phyloP scores from a whole-genome alignment of 441 rosid genomes.

The Viola pubescens region DNA sequence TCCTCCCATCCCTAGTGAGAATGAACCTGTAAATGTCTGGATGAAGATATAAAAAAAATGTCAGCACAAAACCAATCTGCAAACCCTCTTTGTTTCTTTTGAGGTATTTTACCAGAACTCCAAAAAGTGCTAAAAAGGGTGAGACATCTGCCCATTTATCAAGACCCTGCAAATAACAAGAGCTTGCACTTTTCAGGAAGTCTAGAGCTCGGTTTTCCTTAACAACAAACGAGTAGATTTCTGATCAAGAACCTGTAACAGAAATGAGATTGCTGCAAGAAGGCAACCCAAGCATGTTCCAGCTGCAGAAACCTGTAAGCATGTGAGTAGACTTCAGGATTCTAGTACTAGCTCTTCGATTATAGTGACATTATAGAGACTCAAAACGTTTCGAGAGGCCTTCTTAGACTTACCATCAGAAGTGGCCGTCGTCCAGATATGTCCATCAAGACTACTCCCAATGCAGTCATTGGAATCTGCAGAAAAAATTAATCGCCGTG shows the following conservation, averaged over 20 bases:
- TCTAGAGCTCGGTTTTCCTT: not conserved
- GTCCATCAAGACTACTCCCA: conserved; percentile 65
- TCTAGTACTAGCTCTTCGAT: not conserved
- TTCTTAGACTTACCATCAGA: conserved; percentile 39
- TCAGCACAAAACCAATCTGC: not conserved
- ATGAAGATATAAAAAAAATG: not conserved
- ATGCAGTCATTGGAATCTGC: conserved; percentile 62
- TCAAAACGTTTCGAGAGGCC: not conserved
- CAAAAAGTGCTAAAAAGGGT: conserved; percentile 48
- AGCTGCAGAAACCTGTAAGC: conserved; percentile 56
- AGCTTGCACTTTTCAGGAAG: not conserved
- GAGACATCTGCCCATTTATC: conserved; percentile 22
- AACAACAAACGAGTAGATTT: not conserved
- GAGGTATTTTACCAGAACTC: conserved; percentile 47
- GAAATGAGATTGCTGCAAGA: conserved; percentile 46
- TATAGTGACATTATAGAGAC: not conserved
- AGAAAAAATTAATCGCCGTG: conserved; percentile 15
- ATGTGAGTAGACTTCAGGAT: conserved; percentile 5
- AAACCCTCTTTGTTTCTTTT: not conserved
- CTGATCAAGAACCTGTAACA: conserved; percentile 35
- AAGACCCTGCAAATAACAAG: conserved; percentile 32
- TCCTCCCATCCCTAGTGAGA: conserved; percentile 84
- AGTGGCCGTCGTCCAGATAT: conserved; percentile 63
- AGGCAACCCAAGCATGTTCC: conserved; percentile 71
- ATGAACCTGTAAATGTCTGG: conserved; percentile 49